Base-by-base conservation (phyloP, 148 eudicot genomes). In the Pharnaceum exiguum region DNA sequence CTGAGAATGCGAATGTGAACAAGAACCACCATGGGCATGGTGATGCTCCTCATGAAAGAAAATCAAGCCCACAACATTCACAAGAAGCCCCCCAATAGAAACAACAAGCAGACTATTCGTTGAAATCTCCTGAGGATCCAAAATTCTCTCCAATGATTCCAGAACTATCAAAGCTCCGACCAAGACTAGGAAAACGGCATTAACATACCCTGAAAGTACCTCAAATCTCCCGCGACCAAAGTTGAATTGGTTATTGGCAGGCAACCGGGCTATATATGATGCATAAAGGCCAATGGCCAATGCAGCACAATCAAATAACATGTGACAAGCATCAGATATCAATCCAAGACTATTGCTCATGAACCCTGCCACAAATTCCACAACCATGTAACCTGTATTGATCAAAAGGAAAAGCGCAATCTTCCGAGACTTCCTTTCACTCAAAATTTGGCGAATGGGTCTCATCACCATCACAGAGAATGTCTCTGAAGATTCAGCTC, bases 21-120 rank as follows among this genome's bases (percentile, higher is more conserved):
- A 83, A 23, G 85, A 63, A 50, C 85, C 96, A 39, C 99, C 96
- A 75, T 93, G 99, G 42, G 99, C 99, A 76, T 83, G 95, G 80
- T 93, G 99, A 75, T 93, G 99, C 65, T 93, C 99, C 62, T 93
- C 99, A 3, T 93, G 99, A 62, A 93, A 93, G 62, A 88, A 93
- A 10, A 93, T 79, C 66, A 93, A 77, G 23, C 99, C 99, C 10
- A 93, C 73, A 52, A 93, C 63, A 76, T 93, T 93, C 43, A 93
- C 99, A 42, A 89, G 60, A 36, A 93, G 79, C 17, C 99, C 99
- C 18, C 98, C 98, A 31, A 93, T 39, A 29, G 98, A 93, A 68
- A 93, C 98, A 26, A 76, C 59, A 66, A 93, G 66, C 55, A 93
- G 72, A 67, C 98, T 88, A 52, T 59, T 75, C 8, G 98, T 93